phyloP scores from a whole-genome alignment of 805 yeast species.

The Clavispora phyllophila region DNA sequence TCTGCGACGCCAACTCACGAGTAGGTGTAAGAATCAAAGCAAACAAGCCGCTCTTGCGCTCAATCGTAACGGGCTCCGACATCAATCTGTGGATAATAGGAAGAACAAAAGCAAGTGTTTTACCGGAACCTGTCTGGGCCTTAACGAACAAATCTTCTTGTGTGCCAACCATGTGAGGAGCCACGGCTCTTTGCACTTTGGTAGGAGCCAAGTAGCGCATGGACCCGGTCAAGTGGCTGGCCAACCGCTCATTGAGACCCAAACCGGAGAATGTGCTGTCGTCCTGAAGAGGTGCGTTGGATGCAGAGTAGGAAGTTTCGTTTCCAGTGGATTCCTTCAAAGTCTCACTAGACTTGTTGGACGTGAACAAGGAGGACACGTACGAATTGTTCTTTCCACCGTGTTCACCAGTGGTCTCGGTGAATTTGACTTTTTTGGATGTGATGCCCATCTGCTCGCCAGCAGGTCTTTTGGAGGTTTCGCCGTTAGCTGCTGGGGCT shows the following conservation, averaged over 20 bases:
- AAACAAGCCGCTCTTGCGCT: constrained; percentile 75
- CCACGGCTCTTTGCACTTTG: constrained; percentile 73
- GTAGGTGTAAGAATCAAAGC: constrained; percentile 91
- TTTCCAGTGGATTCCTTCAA: constrained; percentile 49
- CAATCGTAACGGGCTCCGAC: constrained; percentile 39
- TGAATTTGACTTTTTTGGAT: constrained; percentile 33
- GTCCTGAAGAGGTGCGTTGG: constrained; percentile 83
- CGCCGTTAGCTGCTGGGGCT: constrained; percentile 1
- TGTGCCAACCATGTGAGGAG: constrained; percentile 49
- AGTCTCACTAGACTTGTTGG: constrained; percentile 41
- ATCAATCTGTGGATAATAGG: constrained; percentile 78
- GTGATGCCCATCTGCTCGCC: constrained; percentile 12
- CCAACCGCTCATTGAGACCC: constrained; percentile 55
- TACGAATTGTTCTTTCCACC: constrained; percentile 60
- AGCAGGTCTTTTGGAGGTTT: constrained; percentile 3
- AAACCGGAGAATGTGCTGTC: constrained; percentile 65
- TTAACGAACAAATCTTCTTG: constrained; percentile 76
- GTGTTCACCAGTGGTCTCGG: constrained; percentile 46
- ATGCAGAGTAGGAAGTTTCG: constrained; percentile 44
- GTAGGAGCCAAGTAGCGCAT: constrained; percentile 69
- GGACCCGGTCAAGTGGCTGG: constrained; percentile 50
- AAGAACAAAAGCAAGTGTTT: constrained; percentile 79
- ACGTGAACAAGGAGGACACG: constrained; percentile 77
- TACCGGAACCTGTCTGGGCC: constrained; percentile 99
- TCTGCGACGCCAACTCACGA: constrained; percentile 89